These are phyloP conservation scores for Funneliformis caledonium DNA, from an alignment of 371 early-diverging fungal species.

Conservation along the genomic window DNA sequence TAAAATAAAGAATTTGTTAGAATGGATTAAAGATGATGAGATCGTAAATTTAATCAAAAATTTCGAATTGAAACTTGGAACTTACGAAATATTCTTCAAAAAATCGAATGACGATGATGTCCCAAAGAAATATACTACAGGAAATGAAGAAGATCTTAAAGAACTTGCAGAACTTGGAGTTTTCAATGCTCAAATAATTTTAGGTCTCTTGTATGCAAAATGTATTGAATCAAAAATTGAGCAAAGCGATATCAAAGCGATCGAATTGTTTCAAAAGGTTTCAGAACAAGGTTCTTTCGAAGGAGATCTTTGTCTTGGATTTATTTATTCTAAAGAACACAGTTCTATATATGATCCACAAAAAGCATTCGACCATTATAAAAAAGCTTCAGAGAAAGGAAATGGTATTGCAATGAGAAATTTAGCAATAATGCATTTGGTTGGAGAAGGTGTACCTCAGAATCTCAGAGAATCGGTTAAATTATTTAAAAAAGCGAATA, in stretches of 20 bases:
- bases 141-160: not conserved
- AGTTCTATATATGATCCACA: not conserved
- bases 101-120: not conserved
- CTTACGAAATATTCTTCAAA: not conserved
- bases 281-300: slow-evolving; percentile 38
- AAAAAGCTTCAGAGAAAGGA: slow-evolving; percentile 51
- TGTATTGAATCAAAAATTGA: not conserved
- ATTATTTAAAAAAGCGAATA: slow-evolving; percentile 3
- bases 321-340: not conserved
- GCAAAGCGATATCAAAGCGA: slow-evolving; percentile 22
- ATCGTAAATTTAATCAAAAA: not conserved
- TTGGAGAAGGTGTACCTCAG: slow-evolving; percentile 59
- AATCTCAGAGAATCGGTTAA: slow-evolving; percentile 61
- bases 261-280: slow-evolving; percentile 40
- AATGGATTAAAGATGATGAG: not conserved
- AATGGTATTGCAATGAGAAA: slow-evolving; percentile 69
- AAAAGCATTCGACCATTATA: slow-evolving; percentile 39
- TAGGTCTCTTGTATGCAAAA: not conserved
- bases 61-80: not conserved
- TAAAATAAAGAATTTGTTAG: not conserved
- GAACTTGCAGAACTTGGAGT: not conserved
- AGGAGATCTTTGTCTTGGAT: not conserved
- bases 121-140: not conserved
- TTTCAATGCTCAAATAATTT: not conserved
- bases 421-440: slow-evolving; percentile 77